Conservation (phyloP, 2,329 filamentous ascomycete species). For the Fusarium sp. region DNA sequence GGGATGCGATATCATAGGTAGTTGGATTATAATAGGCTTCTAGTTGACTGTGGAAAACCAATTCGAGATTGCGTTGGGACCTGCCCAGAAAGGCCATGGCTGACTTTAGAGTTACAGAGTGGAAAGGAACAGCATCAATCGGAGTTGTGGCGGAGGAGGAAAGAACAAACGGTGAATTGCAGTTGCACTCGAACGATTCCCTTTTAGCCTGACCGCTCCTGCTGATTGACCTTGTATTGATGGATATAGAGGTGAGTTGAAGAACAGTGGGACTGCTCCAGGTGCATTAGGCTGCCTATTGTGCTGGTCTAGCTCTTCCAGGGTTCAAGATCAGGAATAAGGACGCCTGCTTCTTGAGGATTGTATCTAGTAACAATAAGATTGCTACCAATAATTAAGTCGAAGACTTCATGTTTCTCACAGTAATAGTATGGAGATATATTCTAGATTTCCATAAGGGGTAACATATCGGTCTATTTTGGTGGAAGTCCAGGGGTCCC, state of each 20-base stretch:
- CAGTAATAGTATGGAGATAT: not conserved
- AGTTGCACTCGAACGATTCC: constrained; percentile 4
- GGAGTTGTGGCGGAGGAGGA: not conserved
- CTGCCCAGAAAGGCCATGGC: not conserved
- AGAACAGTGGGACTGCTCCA: constrained; percentile 21
- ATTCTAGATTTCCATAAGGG: not conserved
- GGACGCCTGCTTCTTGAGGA: not conserved
- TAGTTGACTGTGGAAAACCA: not conserved
- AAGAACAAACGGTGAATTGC: not conserved
- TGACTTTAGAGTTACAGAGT: not conserved
- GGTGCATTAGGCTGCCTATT: constrained; percentile 11
- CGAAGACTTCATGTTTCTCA: not conserved
- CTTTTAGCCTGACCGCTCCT: constrained; percentile 25
- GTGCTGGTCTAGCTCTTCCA: constrained; percentile 1
- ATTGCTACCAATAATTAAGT: not conserved
- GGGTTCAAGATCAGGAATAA: not conserved
- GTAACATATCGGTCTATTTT: not conserved
- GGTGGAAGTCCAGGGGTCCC: not conserved
- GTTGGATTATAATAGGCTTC: not conserved
- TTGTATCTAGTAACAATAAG: not conserved
- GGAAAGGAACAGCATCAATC: not conserved
- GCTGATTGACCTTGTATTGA: constrained; percentile 5
- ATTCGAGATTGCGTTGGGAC: not conserved
- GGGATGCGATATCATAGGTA: not conserved
- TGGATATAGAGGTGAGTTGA: constrained; percentile 1